Conservation (phyloP, 345 rosid species). For the Pugionium dolabratum region DNA sequence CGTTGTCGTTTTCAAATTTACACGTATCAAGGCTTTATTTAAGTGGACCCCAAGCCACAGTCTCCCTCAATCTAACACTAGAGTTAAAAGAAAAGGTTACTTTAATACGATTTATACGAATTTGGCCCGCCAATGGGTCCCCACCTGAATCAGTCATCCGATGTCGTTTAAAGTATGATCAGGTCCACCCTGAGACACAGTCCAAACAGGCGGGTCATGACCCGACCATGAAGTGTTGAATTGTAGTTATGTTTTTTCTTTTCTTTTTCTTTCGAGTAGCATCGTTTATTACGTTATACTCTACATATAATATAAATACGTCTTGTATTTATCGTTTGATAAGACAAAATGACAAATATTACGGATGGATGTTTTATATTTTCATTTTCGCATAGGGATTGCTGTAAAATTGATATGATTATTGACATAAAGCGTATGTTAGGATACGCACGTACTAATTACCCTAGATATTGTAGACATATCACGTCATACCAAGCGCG, state of each 20-base stretch:
- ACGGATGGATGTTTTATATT: constrained; percentile 25
- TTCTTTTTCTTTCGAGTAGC: not conserved
- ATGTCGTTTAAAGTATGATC: not conserved
- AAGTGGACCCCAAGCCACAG: constrained; percentile 24
- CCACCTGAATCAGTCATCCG: constrained; percentile 17
- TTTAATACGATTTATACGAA: constrained; percentile 18
- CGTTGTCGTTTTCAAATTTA: constrained; percentile 20
- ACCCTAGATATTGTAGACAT: constrained; percentile 37
- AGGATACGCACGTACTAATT: constrained; percentile 28
- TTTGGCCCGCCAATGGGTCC: not conserved
- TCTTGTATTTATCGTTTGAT: not conserved
- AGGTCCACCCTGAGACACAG: not conserved
- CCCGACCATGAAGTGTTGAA: constrained; percentile 11
- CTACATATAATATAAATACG: not conserved
- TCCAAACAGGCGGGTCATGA: not conserved
- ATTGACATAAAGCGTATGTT: constrained; percentile 23
- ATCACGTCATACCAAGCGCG: constrained; percentile 42
- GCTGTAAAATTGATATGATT: constrained; percentile 19
- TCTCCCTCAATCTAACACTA: constrained; percentile 28
- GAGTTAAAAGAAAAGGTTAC: constrained; percentile 11
- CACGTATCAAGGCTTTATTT: constrained; percentile 36
- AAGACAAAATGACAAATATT: constrained; percentile 21
- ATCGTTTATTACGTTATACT: not conserved
- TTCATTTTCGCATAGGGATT: constrained; percentile 30
- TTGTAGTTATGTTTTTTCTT: not conserved